Percentiles rank a stretch among this genome's conserved stretches.
These are phyloP conservation scores for Serendipita sp. DNA, from an alignment of 768 basidiomycete genomes.

Conservation along the genomic window DNA sequence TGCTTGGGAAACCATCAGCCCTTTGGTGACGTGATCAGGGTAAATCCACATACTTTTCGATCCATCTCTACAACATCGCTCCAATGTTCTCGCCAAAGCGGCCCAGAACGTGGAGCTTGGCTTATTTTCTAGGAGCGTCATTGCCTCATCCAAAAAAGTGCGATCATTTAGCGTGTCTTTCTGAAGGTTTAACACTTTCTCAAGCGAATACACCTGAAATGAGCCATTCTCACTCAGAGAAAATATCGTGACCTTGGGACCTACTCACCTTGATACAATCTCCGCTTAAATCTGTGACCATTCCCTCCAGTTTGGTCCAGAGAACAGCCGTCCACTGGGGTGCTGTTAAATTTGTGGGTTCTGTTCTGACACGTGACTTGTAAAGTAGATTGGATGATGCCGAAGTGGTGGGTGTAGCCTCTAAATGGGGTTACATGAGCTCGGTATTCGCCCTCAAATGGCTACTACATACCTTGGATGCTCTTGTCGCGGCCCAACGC, in stretches of 20 bases:
- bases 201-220: constrained; percentile 78
- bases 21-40: not conserved
- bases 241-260: not conserved
- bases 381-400: constrained; percentile 35
- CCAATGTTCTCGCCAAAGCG: constrained; percentile 60
- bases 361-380: constrained; percentile 73
- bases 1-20: constrained; percentile 28
- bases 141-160: constrained; percentile 80
- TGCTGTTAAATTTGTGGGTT: constrained; percentile 76
- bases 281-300: constrained; percentile 79
- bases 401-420: constrained; percentile 18
- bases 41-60: constrained; percentile 41
- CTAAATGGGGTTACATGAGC: not conserved
- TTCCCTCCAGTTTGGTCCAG: constrained; percentile 64
- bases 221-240: not conserved
- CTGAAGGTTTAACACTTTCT: constrained; percentile 84
- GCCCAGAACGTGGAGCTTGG: constrained; percentile 90
- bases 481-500: constrained; percentile 74
- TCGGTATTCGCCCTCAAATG: not conserved
- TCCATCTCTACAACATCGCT: constrained; percentile 67
- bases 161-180: constrained; percentile 62
- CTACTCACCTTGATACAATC: constrained; percentile 73
- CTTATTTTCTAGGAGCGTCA: constrained; percentile 83
- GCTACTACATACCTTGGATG: constrained; percentile 45
- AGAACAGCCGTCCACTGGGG: constrained; percentile 74